Conservation (phyloP, 2,329 filamentous ascomycete genomes). For the Lachnum nothofagi region DNA sequence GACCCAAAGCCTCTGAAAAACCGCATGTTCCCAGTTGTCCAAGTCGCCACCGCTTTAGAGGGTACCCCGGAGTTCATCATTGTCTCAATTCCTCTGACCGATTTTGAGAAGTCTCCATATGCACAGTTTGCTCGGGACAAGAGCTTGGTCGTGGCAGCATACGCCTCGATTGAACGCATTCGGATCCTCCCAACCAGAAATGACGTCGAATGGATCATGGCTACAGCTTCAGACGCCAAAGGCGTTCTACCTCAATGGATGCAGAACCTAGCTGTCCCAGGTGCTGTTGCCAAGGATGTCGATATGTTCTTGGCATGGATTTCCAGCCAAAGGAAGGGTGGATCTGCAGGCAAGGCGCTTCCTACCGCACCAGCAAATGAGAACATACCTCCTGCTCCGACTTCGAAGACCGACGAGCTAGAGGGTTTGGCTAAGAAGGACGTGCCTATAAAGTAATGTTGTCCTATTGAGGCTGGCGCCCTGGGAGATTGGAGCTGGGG, state of each 20-base stretch:
- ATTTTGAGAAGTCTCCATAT: slow-evolving; percentile 35
- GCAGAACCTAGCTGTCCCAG: slow-evolving; percentile 60
- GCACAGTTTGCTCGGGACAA: slow-evolving; percentile 37
- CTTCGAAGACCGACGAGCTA: slow-evolving; percentile 1
- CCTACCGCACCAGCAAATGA: slow-evolving; percentile 1
- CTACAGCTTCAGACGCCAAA: slow-evolving; percentile 65
- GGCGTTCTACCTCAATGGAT: slow-evolving; percentile 61
- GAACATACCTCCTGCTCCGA: slow-evolving; percentile 1
- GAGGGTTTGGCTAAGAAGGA: slow-evolving; percentile 4
- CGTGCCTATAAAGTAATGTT: slow-evolving; percentile 4
- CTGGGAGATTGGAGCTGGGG: background rate
- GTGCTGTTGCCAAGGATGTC: slow-evolving; percentile 65
- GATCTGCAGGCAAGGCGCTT: slow-evolving; percentile 3
- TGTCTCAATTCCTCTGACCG: slow-evolving; percentile 50
- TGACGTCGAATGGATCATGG: slow-evolving; percentile 70
- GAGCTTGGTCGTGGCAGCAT: slow-evolving; percentile 52
- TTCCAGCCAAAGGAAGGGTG: slow-evolving; percentile 21
- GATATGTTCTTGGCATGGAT: slow-evolving; percentile 63
- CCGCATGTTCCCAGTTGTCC: slow-evolving; percentile 62
- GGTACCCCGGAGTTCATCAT: slow-evolving; percentile 48
- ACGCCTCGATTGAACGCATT: slow-evolving; percentile 61
- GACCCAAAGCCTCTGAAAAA: slow-evolving; percentile 52
- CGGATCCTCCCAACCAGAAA: slow-evolving; percentile 30
- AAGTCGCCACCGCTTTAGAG: slow-evolving; percentile 48
- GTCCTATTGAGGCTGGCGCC: too few relatives aligned